phyloP scores from a whole-genome alignment of 2,329 filamentous ascomycete genomes.

The Rhytidhysteron rufulum region DNA sequence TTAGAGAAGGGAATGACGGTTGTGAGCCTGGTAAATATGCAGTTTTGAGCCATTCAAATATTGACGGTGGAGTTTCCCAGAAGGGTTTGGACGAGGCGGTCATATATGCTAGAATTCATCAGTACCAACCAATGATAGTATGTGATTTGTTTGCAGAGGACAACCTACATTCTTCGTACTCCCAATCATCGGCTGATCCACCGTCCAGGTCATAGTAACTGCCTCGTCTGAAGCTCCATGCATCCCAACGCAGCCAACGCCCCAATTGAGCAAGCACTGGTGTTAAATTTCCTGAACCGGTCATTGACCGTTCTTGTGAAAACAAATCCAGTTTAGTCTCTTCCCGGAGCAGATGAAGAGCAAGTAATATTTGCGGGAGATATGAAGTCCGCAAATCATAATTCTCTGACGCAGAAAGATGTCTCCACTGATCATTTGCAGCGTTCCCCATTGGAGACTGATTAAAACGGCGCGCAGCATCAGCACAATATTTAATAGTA shows the following conservation, averaged over 20 bases:
- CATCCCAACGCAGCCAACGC: slow-evolving; percentile 72
- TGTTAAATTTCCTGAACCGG: slow-evolving; percentile 54
- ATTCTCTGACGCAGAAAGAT: slow-evolving; percentile 45
- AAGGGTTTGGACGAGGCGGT: slow-evolving; percentile 25
- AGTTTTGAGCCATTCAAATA: slow-evolving; percentile 50
- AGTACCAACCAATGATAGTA: too few species aligned
- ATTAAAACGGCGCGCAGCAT: slow-evolving; percentile 30
- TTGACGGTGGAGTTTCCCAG: slow-evolving; percentile 52
- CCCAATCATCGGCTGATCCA: slow-evolving; percentile 50
- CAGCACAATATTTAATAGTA: slow-evolving; percentile 22
- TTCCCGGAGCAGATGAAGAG: slow-evolving; percentile 81
- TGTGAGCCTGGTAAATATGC: slow-evolving; percentile 26
- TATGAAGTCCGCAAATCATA: slow-evolving; percentile 46
- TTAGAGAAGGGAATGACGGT: slow-evolving; percentile 33
- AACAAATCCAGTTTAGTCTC: slow-evolving; percentile 77
- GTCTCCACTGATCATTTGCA: slow-evolving; percentile 50
- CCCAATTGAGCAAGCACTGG: slow-evolving; percentile 76
- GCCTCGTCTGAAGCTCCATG: slow-evolving; percentile 53
- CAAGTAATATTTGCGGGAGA: slow-evolving; percentile 65
- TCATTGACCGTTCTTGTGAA: slow-evolving; percentile 46
- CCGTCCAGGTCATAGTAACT: slow-evolving; percentile 61
- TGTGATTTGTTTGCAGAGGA: too few species aligned
- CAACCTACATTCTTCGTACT: slow-evolving; percentile 51
- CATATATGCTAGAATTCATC: slow-evolving; percentile 2
- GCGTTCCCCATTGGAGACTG: slow-evolving; percentile 32